Base-by-base conservation (phyloP, 352 stramenopile genomes). In the Phytophthora hibernalis region DNA sequence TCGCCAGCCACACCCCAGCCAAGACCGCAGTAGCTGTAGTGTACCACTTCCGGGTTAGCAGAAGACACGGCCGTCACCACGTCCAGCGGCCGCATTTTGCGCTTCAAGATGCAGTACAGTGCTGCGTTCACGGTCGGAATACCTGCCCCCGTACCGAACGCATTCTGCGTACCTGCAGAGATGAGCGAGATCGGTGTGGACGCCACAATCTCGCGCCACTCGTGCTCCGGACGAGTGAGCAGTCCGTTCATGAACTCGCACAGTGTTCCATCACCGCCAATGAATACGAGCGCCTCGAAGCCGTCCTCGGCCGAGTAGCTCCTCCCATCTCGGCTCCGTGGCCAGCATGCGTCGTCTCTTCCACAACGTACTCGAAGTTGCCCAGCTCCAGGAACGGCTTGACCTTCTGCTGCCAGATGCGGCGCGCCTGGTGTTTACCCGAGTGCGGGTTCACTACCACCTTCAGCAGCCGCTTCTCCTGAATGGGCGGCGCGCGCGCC, bases 241-340 rank as follows among this genome's bases (percentile, higher is more conserved):
- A 93, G 67, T 6, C 85, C 85, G 62, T 93, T 93, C 85, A 93
- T 93, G 54, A 92, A 93, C 58, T 93, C 85, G 54, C 83, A 91
- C 7, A 93, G 63, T 16, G 85, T 93, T 49, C 85, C 85, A 35
- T 93, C 85, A 9, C 85, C 85, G 18, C 83, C 83, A 55, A 93
- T 89, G 48, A 93, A 93, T 37, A 93, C 77, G 43, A 93, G 74
- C 49, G 85, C 80, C 62, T 94, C 82, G 28, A 93, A 92, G 0
- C 82, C 84, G 66, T 95, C 86, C 1, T 91, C 83, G 8, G 84
- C 58, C 47, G 79, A 91, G 68, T 91, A 92, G 37, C 67, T 80
- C 59, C 76, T 80, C 5, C 86, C 86, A 94, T 94, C 47, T 92
- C 83, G 12, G 86, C 85, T 21, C 77, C 86, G 50, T 94, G 86